A percentile compares a stretch with the other conserved stretches of the same genome.
These are phyloP conservation scores for Leccinum arenicola DNA, from an alignment of 768 basidiomycete species.

Conservation along the genomic window DNA sequence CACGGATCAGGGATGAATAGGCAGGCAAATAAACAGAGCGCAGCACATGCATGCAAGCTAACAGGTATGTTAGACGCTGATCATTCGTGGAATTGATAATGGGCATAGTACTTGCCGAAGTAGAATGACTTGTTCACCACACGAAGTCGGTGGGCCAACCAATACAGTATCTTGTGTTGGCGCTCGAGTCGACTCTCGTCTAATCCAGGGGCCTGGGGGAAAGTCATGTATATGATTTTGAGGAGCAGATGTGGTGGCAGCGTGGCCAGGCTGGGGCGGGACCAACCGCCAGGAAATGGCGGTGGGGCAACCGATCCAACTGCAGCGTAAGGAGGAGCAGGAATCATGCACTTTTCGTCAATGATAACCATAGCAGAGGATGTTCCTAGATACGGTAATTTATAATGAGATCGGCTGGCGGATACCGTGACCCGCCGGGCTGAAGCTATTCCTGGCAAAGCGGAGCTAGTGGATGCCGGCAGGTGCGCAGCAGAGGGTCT, in stretches of 20 bases:
- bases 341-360: constrained; percentile 40
- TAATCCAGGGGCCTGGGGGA: constrained; percentile 48
- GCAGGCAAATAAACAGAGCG: constrained; percentile 70
- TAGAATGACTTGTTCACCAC: constrained; percentile 67
- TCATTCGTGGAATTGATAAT: neutral
- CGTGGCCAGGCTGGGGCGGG: constrained; percentile 26
- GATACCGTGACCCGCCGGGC: neutral
- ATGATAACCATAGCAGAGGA: constrained; percentile 40
- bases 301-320: constrained; percentile 28
- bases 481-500: neutral
- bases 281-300: constrained; percentile 30
- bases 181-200: constrained; percentile 41
- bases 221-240: constrained; percentile 63
- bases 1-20: constrained; percentile 54
- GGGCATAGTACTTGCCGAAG: constrained; percentile 43
- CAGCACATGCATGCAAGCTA: constrained; percentile 80
- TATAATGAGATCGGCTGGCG: neutral
- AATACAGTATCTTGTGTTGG: constrained; percentile 68
- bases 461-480: neutral
- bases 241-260: constrained; percentile 66
- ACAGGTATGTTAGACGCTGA: neutral
- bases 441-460: neutral
- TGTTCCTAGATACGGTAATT: neutral
- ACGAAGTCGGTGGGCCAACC: constrained; percentile 62
- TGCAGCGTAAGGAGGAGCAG: constrained; percentile 38